Conservation (phyloP, 139 green algal species). For the Closterium sp. region DNA sequence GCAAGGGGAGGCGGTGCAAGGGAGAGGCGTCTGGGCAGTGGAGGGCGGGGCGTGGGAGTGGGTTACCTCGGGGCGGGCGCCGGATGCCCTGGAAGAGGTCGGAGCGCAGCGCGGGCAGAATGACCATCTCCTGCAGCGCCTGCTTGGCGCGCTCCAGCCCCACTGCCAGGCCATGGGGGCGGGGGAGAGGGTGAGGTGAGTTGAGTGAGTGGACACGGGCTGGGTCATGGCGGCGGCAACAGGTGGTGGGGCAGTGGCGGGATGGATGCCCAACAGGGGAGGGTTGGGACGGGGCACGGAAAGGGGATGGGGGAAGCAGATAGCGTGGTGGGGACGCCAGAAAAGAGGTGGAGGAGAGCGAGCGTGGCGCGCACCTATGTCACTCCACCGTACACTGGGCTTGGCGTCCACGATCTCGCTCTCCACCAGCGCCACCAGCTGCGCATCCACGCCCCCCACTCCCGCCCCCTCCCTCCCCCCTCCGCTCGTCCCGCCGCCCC, state of each 20-base stretch:
- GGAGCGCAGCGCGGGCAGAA: conserved; percentile 37
- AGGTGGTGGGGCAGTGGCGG: not conserved
- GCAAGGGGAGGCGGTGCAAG: not conserved
- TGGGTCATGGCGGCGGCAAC: not conserved
- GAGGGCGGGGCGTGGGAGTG: not conserved
- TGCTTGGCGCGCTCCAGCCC: conserved; percentile 52
- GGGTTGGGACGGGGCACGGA: not conserved
- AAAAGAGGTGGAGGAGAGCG: not conserved
- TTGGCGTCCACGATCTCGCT: conserved; percentile 45
- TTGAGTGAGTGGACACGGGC: not conserved
- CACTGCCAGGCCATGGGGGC: conserved; percentile 5
- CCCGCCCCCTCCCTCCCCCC: not conserved
- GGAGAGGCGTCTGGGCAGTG: not conserved
- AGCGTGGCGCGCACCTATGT: conserved; percentile 36
- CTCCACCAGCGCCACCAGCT: conserved; percentile 54
- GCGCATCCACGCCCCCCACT: conserved; percentile 30
- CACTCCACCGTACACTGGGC: conserved; percentile 48
- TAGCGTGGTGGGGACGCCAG: not conserved
- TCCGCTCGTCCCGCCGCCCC: not conserved
- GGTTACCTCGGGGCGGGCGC: conserved; percentile 36
- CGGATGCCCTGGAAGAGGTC: conserved; percentile 56
- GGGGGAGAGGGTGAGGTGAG: not conserved
- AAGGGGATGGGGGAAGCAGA: not conserved
- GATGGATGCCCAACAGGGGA: not conserved
- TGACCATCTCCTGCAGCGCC: conserved; percentile 53